Conservation (phyloP, 2,329 filamentous ascomycete genomes). For the Trichoderma atroviride region DNA sequence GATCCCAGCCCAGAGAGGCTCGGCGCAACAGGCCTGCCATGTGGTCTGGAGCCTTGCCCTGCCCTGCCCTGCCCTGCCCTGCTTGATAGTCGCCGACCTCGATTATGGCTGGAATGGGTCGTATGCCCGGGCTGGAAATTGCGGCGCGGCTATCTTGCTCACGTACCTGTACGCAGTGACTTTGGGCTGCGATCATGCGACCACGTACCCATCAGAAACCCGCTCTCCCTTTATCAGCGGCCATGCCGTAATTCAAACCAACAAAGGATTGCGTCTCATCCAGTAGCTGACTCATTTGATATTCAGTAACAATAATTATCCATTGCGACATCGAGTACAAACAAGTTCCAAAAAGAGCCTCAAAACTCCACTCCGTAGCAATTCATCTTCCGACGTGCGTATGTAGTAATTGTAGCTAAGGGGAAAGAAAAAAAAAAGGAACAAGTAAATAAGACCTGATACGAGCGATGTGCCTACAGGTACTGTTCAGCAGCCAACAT, state of each 20-base stretch:
- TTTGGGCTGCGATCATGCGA: background rate
- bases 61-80: background rate
- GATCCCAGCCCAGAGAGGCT: background rate
- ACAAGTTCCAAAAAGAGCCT: background rate
- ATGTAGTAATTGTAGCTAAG: background rate
- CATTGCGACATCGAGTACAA: background rate
- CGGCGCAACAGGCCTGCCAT: conserved; percentile 18
- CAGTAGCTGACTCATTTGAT: background rate
- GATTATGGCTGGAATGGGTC: background rate
- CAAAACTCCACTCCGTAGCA: conserved; percentile 5
- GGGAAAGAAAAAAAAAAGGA: background rate
- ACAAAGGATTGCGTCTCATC: background rate
- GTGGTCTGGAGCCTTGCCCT: conserved; percentile 2
- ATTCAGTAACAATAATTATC: background rate
- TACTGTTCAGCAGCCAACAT: background rate
- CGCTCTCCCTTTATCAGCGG: background rate
- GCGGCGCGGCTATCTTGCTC: background rate
- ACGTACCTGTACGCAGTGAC: background rate
- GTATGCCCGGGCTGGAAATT: background rate
- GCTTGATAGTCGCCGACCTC: conserved; percentile 14
- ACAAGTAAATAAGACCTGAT: background rate
- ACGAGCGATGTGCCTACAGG: background rate
- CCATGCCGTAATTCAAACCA: background rate
- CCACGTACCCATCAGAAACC: background rate
- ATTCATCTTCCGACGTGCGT: background rate